A percentile compares a stretch with the other conserved stretches of the same genome.
phyloP scores from a whole-genome alignment of 140 eudicot species.

The Bidens hawaiensis region DNA sequence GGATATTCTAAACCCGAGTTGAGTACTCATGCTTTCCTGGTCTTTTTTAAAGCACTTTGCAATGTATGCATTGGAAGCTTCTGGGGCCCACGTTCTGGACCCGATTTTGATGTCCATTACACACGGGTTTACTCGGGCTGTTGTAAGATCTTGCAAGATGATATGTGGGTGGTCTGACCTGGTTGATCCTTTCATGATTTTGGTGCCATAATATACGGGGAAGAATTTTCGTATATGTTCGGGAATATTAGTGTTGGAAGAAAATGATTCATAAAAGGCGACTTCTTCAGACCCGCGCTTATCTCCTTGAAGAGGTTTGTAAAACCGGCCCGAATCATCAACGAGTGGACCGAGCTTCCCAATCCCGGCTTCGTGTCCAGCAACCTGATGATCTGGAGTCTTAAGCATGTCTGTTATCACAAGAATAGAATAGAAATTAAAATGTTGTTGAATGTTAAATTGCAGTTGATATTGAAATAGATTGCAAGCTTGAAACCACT shows the following conservation, averaged over 20 bases:
- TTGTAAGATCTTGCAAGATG: conserved; percentile 60
- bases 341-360: conserved; percentile 84
- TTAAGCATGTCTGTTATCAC: conserved; percentile 49
- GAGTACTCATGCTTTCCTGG: conserved; percentile 47
- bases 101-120: conserved; percentile 89
- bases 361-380: conserved; percentile 66
- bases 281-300: conserved; percentile 68
- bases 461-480: conserved; percentile 4
- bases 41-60: conserved; percentile 72
- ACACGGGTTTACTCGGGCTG: conserved; percentile 48
- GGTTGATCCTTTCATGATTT: conserved; percentile 63
- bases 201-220: conserved; percentile 71
- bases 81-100: conserved; percentile 80
- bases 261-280: conserved; percentile 57
- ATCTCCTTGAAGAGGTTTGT: conserved; percentile 87
- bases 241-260: conserved; percentile 47
- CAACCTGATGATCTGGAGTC: conserved; percentile 84
- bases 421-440: background rate
- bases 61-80: conserved; percentile 63
- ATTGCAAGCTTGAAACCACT: conserved; percentile 11
- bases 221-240: conserved; percentile 56
- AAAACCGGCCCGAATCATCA: conserved; percentile 75
- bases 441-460: conserved; percentile 4
- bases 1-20: conserved; percentile 71
- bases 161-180: conserved; percentile 79